phyloP scores from a whole-genome alignment of 495 filamentous ascomycete genomes.

The Penicillium psychrofluorescens region DNA sequence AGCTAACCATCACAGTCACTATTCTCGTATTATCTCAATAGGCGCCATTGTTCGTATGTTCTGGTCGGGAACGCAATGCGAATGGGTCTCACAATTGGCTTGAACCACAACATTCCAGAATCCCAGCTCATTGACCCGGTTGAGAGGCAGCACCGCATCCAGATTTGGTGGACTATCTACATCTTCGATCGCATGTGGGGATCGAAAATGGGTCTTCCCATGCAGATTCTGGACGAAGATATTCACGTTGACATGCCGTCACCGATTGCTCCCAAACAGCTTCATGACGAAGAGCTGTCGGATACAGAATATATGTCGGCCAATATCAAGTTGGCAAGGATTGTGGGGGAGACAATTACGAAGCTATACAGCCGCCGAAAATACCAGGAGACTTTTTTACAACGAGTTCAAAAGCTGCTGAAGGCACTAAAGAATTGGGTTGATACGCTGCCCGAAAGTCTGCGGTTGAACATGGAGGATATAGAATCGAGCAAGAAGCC shows the following conservation, averaged over 20 bases:
- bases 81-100: constrained; percentile 31
- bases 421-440: constrained; percentile 41
- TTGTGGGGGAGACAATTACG: constrained; percentile 36
- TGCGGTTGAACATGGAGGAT: constrained; percentile 32
- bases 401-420: constrained; percentile 35
- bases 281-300: constrained; percentile 36
- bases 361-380: constrained; percentile 37
- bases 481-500: constrained; percentile 32
- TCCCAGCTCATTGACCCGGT: constrained; percentile 38
- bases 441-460: constrained; percentile 32
- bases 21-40: constrained; percentile 40
- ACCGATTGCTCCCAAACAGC: constrained; percentile 20
- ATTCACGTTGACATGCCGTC: constrained; percentile 40
- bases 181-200: constrained; percentile 43
- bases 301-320: constrained; percentile 34
- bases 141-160: constrained; percentile 36
- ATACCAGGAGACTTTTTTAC: constrained; percentile 36
- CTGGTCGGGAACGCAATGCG: constrained; percentile 38
- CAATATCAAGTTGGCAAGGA: constrained; percentile 34
- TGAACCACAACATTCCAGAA: constrained; percentile 41
- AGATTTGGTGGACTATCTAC: constrained; percentile 43
- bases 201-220: constrained; percentile 38
- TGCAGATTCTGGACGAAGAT: constrained; percentile 40
- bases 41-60: constrained; percentile 35
- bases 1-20: constrained; percentile 28